Conservation (phyloP, 139 green algal species). For the Picochlorum sp. region DNA sequence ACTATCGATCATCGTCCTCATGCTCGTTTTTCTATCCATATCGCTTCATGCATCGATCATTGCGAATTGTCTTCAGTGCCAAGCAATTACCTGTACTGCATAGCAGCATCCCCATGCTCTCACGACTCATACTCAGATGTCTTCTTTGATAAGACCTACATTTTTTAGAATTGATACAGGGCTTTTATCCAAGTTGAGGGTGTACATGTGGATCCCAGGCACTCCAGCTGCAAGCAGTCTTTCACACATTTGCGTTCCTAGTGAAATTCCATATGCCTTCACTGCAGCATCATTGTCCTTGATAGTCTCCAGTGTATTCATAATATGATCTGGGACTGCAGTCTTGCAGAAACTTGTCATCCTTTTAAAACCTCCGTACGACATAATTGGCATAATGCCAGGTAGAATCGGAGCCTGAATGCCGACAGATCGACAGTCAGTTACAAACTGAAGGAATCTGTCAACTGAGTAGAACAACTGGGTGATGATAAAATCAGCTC, state of each 20-base stretch:
- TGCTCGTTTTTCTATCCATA: too few relatives aligned
- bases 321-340: slow-evolving; percentile 66
- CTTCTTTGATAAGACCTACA: slow-evolving; percentile 50
- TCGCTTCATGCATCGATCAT: too few relatives aligned
- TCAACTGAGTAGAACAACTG: slow-evolving; percentile 95
- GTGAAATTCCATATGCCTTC: slow-evolving; percentile 76
- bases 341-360: slow-evolving; percentile 98
- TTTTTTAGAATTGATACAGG: slow-evolving; percentile 71
- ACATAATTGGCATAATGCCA: slow-evolving; percentile 97
- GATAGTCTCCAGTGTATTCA: slow-evolving; percentile 67
- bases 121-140: background rate
- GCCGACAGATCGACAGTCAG: slow-evolving; percentile 58
- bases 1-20: too few relatives aligned
- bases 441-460: slow-evolving; percentile 72
- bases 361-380: slow-evolving; percentile 92
- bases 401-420: slow-evolving; percentile 89
- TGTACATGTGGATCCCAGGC: slow-evolving; percentile 93
- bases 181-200: slow-evolving; percentile 78
- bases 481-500: slow-evolving; percentile 87
- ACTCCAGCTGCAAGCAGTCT: slow-evolving; percentile 60
- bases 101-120: too few relatives aligned
- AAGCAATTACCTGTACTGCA: too few relatives aligned
- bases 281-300: slow-evolving; percentile 91
- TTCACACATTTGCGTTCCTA: slow-evolving; percentile 82
- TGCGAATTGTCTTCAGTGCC: too few relatives aligned